These are phyloP conservation scores for Asparagopsis taxiformis DNA, from an alignment of 31 red algal genomes.

Conservation along the genomic window DNA sequence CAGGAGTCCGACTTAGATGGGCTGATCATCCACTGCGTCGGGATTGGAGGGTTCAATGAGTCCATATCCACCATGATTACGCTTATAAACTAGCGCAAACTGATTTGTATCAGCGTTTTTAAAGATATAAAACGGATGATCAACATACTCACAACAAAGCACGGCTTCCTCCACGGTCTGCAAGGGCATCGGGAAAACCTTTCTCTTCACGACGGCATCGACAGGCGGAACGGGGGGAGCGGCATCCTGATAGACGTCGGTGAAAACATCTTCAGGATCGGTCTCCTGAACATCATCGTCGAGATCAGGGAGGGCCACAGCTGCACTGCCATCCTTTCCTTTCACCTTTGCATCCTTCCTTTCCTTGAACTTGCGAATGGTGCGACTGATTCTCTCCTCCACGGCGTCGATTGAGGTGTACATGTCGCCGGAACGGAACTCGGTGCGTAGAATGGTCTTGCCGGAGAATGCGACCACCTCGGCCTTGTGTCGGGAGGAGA, in stretches of 20 bases:
- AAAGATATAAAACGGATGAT: slow-evolving; percentile 97
- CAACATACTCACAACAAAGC: slow-evolving; percentile 83
- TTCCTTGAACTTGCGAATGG: slow-evolving; percentile 91
- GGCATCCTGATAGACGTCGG: slow-evolving; percentile 30
- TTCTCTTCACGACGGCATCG: slow-evolving; percentile 71
- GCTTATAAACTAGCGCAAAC: slow-evolving; percentile 90
- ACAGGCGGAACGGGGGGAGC: slow-evolving; percentile 42
- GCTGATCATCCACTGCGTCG: slow-evolving; percentile 43
- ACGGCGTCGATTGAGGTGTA: slow-evolving; percentile 80
- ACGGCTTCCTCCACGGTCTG: slow-evolving; percentile 95
- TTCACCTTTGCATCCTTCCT: slow-evolving; percentile 34
- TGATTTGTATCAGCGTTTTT: slow-evolving; percentile 75
- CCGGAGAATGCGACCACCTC: slow-evolving; percentile 85
- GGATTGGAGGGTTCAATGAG: slow-evolving; percentile 82
- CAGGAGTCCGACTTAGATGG: slow-evolving; percentile 3
- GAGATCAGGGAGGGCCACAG: slow-evolving; percentile 1
- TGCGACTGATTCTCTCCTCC: slow-evolving; percentile 78
- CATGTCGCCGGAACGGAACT: slow-evolving; percentile 74
- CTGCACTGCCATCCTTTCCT: slow-evolving; percentile 13
- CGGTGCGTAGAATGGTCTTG: slow-evolving; percentile 76
- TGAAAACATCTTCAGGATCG: slow-evolving; percentile 27
- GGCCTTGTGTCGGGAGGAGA: slow-evolving; percentile 63
- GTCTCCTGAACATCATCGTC: slow-evolving; percentile 36
- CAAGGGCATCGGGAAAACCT: slow-evolving; percentile 89
- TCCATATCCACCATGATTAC: slow-evolving; percentile 92